Evolutionary conservation across 768 basidiomycete genomes (phyloP).

Genomic region (Lanmaoa rubissima): DNA sequence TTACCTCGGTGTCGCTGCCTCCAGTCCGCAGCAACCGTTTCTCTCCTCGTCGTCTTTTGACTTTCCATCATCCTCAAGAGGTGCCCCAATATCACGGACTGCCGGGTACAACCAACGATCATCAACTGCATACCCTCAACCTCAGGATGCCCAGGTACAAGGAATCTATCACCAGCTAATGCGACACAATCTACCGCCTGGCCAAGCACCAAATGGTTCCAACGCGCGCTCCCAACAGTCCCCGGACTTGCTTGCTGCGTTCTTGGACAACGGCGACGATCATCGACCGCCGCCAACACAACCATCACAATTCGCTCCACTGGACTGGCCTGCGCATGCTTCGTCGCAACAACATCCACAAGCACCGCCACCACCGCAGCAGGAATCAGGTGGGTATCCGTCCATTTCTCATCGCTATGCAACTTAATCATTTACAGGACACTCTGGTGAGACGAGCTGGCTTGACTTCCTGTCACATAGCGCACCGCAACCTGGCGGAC

Average conservation of each 20-base stretch:
- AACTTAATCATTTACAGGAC: constrained; percentile 16
- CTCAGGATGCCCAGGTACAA: constrained; percentile 31
- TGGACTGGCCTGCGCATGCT: constrained; percentile 36
- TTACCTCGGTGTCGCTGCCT: constrained; percentile 20
- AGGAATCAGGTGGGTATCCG: constrained; percentile 24
- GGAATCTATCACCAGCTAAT: constrained; percentile 33
- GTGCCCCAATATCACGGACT: constrained; percentile 21
- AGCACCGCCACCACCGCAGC: constrained; percentile 17
- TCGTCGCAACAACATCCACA: constrained; percentile 24
- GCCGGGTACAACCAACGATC: constrained; percentile 28
- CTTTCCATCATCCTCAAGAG: constrained; percentile 31
- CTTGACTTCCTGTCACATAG: constrained; percentile 33
- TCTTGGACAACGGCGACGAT: constrained; percentile 30
- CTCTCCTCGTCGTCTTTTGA: constrained; percentile 29
- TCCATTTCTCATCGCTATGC: background rate
- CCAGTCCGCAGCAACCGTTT: constrained; percentile 22
- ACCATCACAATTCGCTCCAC: constrained; percentile 23
- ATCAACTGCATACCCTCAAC: constrained; percentile 24
- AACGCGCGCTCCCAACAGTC: constrained; percentile 25
- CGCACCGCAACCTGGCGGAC: constrained; percentile 23
- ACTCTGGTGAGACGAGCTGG: constrained; percentile 33
- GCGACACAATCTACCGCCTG: constrained; percentile 25
- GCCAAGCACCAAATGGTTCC: constrained; percentile 16
- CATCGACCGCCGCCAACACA: constrained; percentile 23
- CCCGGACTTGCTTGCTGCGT: constrained; percentile 29